These are phyloP conservation scores for Epichloe uncinata DNA, from an alignment of 2,329 filamentous ascomycete species.

Conservation along the genomic window DNA sequence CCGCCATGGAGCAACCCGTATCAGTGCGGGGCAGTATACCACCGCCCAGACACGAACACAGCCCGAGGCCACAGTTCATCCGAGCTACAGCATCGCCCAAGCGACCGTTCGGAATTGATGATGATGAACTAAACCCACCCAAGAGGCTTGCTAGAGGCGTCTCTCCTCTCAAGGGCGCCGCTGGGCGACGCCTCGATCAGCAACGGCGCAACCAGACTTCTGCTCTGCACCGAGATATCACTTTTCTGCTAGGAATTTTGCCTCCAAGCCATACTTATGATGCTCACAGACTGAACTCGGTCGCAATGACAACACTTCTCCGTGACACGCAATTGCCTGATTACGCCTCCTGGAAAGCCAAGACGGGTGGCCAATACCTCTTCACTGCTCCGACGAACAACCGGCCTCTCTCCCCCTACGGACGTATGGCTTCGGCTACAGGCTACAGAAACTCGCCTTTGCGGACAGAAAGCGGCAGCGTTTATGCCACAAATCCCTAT, in stretches of 20 bases:
- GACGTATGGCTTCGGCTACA: conserved; percentile 25
- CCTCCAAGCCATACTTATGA: conserved; percentile 62
- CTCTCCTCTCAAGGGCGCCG: conserved; percentile 83
- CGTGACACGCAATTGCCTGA: conserved; percentile 54
- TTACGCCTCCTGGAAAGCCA: conserved; percentile 39
- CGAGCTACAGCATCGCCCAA: conserved; percentile 42
- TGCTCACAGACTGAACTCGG: conserved; percentile 53
- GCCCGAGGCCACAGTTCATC: conserved; percentile 35
- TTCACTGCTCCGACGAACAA: conserved; percentile 18
- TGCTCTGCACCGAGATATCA: conserved; percentile 59
- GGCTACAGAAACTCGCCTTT: conserved; percentile 40
- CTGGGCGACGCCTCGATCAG: conserved; percentile 72
- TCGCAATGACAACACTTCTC: conserved; percentile 61
- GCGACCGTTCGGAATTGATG: conserved; percentile 51
- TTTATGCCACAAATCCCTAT: conserved; percentile 17
- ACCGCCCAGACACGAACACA: conserved; percentile 22
- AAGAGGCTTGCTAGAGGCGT: conserved; percentile 82
- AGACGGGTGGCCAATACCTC: conserved; percentile 23
- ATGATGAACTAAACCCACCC: conserved; percentile 61
- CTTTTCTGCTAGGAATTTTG: conserved; percentile 56
- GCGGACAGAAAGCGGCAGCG: conserved; percentile 28
- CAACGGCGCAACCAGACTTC: conserved; percentile 51
- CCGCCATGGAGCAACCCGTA: conserved; percentile 37
- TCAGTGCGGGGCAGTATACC: conserved; percentile 33
- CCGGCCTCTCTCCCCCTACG: conserved; percentile 37